Conservation (phyloP, 495 filamentous ascomycete species). For the Copromyces sp. region DNA sequence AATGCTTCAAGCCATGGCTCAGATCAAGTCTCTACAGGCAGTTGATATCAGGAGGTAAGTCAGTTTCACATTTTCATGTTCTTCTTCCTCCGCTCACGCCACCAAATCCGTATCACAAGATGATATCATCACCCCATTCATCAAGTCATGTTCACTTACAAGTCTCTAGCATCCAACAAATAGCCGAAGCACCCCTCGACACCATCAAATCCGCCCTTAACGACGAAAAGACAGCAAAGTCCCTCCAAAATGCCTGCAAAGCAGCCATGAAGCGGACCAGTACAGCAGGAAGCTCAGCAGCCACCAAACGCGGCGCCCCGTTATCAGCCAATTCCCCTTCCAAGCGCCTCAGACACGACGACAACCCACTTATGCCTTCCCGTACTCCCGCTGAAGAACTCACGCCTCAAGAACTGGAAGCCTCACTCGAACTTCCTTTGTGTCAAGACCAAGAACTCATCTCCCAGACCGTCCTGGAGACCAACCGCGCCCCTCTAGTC, state of each 20-base stretch:
- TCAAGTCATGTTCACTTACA: background rate
- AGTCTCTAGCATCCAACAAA: slow-evolving; percentile 41
- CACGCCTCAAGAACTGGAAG: slow-evolving; percentile 55
- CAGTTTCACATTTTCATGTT: background rate
- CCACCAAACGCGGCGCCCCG: slow-evolving; percentile 28
- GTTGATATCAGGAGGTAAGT: slow-evolving; percentile 52
- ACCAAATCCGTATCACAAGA: background rate
- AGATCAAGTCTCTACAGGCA: slow-evolving; percentile 55
- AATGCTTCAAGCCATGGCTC: slow-evolving; percentile 57
- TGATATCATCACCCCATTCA: background rate
- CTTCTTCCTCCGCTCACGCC: background rate
- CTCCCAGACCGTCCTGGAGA: slow-evolving; percentile 46
- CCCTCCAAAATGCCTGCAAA: slow-evolving; percentile 57
- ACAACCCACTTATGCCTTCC: slow-evolving; percentile 17
- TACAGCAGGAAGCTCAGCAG: slow-evolving; percentile 5
- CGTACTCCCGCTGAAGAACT: slow-evolving; percentile 21
- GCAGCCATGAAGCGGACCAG: slow-evolving; percentile 40
- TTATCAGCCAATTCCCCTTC: slow-evolving; percentile 5
- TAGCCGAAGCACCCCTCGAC: slow-evolving; percentile 48
- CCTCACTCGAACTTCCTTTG: slow-evolving; percentile 52
- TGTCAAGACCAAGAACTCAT: slow-evolving; percentile 49
- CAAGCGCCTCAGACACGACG: slow-evolving; percentile 37
- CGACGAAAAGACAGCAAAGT: slow-evolving; percentile 63
- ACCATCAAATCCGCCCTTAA: slow-evolving; percentile 49
- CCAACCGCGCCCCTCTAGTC: slow-evolving; percentile 72